Percentiles rank a stretch among this genome's conserved stretches.
phyloP scores from a whole-genome alignment of 1,139 yeast genomes.

The Wickerhamomyces sp. region DNA sequence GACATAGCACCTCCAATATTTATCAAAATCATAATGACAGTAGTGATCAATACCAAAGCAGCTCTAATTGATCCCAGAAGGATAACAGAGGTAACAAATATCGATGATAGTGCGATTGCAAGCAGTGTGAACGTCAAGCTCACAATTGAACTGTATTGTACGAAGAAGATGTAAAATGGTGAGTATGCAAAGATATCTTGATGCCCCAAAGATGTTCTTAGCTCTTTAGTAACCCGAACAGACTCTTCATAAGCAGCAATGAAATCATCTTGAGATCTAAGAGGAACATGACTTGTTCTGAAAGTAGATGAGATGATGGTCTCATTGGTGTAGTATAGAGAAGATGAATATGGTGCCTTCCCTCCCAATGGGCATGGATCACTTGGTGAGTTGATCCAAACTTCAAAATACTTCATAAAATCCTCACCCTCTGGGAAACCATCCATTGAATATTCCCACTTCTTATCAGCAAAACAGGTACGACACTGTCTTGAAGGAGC shows the following conservation, averaged over 20 bases:
- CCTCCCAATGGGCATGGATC: conserved; percentile 97
- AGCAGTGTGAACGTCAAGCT: conserved; percentile 52
- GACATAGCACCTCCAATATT: conserved; percentile 82
- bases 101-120: conserved; percentile 48
- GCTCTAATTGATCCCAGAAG: conserved; percentile 65
- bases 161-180: conserved; percentile 88
- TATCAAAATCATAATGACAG: conserved; percentile 60
- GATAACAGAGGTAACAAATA: conserved; percentile 49
- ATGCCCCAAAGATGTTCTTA: conserved; percentile 40
- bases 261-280: conserved; percentile 79
- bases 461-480: conserved; percentile 56
- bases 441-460: conserved; percentile 70
- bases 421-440: conserved; percentile 78
- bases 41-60: conserved; percentile 49
- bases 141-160: conserved; percentile 71
- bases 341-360: conserved; percentile 77
- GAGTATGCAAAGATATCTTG: conserved; percentile 80
- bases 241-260: conserved; percentile 77
- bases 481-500: conserved; percentile 73
- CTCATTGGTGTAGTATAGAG: conserved; percentile 44
- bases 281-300: conserved; percentile 76
- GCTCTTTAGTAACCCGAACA: conserved; percentile 58
- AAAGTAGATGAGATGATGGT: conserved; percentile 58
- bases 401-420: conserved; percentile 65
- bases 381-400: conserved; percentile 82